Percentiles rank a stretch among this genome's conserved stretches.
Evolutionary conservation across 495 filamentous ascomycete genomes (phyloP).

Genomic region (Lasiosphaeria hispida): DNA sequence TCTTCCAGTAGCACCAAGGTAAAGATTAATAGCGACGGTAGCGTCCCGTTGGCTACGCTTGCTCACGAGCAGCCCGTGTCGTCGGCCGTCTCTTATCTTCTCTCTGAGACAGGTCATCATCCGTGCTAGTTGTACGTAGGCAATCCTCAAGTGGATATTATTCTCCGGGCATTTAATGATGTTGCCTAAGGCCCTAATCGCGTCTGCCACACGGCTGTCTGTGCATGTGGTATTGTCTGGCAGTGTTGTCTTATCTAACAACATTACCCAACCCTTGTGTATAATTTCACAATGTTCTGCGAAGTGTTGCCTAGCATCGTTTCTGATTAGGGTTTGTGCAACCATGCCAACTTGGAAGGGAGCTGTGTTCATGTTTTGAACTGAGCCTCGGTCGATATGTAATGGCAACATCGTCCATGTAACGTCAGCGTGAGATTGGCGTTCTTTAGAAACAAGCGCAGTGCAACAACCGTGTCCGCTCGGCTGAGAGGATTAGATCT

Average conservation of each 20-base stretch:
- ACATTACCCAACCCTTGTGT: neutral
- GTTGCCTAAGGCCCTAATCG: conserved; percentile 3
- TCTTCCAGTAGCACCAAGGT: conserved; percentile 3
- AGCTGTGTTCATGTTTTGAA: too few species aligned
- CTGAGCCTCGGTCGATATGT: too few species aligned
- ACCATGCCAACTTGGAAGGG: too few species aligned
- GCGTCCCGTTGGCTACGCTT: conserved; percentile 7
- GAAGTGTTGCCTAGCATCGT: too few species aligned
- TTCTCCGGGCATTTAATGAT: neutral
- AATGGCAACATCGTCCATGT: too few species aligned
- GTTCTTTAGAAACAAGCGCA: too few species aligned
- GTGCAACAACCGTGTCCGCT: too few species aligned
- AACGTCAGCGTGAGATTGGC: too few species aligned
- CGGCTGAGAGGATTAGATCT: too few species aligned
- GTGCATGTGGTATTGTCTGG: neutral
- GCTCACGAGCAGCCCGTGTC: neutral
- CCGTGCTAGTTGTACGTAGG: conserved; percentile 1
- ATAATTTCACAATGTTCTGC: too few species aligned
- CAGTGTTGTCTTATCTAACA: neutral
- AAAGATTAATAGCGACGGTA: conserved; percentile 1
- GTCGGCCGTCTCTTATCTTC: neutral
- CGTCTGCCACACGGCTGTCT: neutral
- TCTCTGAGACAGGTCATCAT: neutral
- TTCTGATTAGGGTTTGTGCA: too few species aligned
- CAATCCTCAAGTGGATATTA: neutral